Base-by-base conservation (phyloP, 768 basidiomycete genomes). In the Mycena maculata region DNA sequence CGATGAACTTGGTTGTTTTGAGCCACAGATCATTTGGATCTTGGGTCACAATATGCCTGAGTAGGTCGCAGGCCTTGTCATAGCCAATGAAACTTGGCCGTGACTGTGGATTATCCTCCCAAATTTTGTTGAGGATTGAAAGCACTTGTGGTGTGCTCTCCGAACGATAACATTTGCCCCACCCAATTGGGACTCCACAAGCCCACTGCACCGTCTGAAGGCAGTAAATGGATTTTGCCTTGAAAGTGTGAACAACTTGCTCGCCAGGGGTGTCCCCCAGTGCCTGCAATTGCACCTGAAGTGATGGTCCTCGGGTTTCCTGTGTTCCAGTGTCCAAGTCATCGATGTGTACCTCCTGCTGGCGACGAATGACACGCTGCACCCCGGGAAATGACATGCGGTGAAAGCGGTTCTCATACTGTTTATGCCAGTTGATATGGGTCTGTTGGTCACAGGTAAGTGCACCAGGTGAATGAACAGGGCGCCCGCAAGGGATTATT, bases 131-230 rank as follows among this genome's bases (percentile, higher is more conserved):
- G 1, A 63, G n/a, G 31, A 70, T 41, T 4, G 18, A 20, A 23
- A 71, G 63, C 8, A 70, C 71, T 52, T 70, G 69, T 2, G 71
- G 48, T 6, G 59, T 18, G n/a, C 70, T 62, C 44, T 72, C 69
- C 1, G 59, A 57, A 22, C 53, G 49, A 70, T 67, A 72, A 44
- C 65, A 70, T 41, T 63, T 72, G 10, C 59, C 70, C 69, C 69
- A 72, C 3, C 53, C 71, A 41, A 72, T 62, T 4, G 70, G 70
- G 4, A 33, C 15, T 3, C 70, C 67, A 49, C 70, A 71, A 16
- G 70, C 68, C 70, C 71, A 72, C 33, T 72, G 71, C 1, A 70
- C 31, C 1, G 71, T 72, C 31, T 72, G 56, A 15, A 71, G 39
- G 36, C 71, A 70, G 38, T 70, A 67, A 11, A 65, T 57, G 3